Evolutionary conservation across 2,329 filamentous ascomycete species (phyloP).

Genomic region (Penicillium sp.): DNA sequence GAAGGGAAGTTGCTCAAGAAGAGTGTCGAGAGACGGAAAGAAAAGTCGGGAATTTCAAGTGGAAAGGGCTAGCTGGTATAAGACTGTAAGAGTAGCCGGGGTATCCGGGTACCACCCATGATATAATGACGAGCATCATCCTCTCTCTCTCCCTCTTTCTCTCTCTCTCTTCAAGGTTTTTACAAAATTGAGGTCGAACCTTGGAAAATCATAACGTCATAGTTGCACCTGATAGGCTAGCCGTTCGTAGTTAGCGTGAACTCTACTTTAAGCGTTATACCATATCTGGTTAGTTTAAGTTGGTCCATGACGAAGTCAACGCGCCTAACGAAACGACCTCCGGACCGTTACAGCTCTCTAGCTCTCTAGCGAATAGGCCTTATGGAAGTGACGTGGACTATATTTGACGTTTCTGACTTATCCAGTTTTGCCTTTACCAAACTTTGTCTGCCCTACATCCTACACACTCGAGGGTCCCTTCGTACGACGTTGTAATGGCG

Average conservation of each 20-base stretch:
- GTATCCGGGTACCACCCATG: slow-evolving; percentile 17
- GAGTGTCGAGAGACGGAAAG: slow-evolving; percentile 3
- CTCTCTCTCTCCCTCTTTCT: not conserved
- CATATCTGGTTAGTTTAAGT: slow-evolving; percentile 13
- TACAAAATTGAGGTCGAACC: slow-evolving; percentile 1
- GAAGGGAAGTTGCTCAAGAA: not conserved
- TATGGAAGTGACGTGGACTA: slow-evolving; percentile 23
- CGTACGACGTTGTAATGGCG: slow-evolving; percentile 48
- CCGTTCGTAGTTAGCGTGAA: slow-evolving; percentile 21
- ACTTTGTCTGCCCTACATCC: not conserved
- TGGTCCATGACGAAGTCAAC: slow-evolving; percentile 34
- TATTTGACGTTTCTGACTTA: slow-evolving; percentile 19
- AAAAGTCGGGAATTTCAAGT: not conserved
- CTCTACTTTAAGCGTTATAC: slow-evolving; percentile 16
- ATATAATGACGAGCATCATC: slow-evolving; percentile 27
- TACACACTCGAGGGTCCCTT: not conserved
- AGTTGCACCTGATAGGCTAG: slow-evolving; percentile 24
- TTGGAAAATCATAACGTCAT: slow-evolving; percentile 36
- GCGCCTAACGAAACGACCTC: slow-evolving; percentile 17
- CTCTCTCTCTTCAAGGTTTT: not conserved
- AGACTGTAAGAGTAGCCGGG: slow-evolving; percentile 13
- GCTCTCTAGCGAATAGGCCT: too few relatives aligned
- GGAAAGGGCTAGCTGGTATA: slow-evolving; percentile 3
- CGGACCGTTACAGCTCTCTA: slow-evolving; percentile 23
- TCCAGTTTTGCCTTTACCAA: slow-evolving; percentile 2